These are phyloP conservation scores for Aspergillus uvarum DNA, from an alignment of 2,329 filamentous ascomycete genomes.

Conservation along the genomic window DNA sequence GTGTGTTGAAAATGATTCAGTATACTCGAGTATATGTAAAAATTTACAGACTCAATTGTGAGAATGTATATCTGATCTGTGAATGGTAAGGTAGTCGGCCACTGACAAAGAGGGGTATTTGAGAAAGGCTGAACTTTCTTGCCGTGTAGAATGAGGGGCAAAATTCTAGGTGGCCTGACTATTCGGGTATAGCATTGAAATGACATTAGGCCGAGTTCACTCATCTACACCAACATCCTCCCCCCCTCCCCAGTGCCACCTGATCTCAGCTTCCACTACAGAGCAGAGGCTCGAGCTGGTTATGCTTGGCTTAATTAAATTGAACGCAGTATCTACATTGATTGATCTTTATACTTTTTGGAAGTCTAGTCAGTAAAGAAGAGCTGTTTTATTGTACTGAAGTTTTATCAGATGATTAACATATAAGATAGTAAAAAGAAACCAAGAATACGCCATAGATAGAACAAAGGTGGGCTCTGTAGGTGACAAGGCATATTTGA, in stretches of 20 bases:
- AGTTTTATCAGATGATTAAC: not conserved
- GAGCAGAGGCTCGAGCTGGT: not conserved
- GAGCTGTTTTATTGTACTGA: not conserved
- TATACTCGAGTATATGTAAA: no score
- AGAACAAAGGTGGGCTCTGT: not conserved
- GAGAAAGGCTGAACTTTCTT: not conserved
- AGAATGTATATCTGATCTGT: not conserved
- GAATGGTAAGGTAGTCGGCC: not conserved
- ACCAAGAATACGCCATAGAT: not conserved
- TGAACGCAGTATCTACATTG: no score
- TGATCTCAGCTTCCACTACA: not conserved
- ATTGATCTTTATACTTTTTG: no score
- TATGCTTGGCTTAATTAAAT: no score
- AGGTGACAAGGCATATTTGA: not conserved
- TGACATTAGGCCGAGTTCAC: not conserved
- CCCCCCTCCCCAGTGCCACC: not conserved
- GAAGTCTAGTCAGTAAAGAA: not conserved
- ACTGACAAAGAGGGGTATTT: not conserved
- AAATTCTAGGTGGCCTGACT: constrained; percentile 7
- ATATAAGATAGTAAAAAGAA: not conserved
- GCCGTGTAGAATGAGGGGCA: constrained; percentile 9
- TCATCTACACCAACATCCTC: not conserved
- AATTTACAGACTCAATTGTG: not conserved
- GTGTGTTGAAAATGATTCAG: not conserved
- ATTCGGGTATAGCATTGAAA: constrained; percentile 10